Conservation (phyloP, 139 green algal genomes). For the Chlorella sp. region DNA sequence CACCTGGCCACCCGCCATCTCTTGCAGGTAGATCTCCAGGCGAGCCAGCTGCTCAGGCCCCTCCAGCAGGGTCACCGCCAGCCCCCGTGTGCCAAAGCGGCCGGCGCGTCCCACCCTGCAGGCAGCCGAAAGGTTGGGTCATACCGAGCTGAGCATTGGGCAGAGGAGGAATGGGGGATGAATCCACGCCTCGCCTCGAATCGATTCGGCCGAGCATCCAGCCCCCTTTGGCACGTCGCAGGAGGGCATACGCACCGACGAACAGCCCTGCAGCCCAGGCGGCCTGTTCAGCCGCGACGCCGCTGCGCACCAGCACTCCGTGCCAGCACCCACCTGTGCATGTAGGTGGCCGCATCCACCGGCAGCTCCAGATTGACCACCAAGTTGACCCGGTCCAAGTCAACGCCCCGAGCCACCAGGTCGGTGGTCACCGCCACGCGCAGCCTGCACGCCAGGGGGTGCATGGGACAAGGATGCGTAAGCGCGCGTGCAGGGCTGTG, state of each 20-base stretch:
- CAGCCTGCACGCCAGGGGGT: neutral
- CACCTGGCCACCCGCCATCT: constrained; percentile 19
- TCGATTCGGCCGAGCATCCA: no score
- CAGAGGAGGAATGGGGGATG: no score
- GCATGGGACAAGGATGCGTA: neutral
- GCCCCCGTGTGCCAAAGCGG: constrained; percentile 77
- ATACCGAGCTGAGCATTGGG: no score
- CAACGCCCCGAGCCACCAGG: constrained; percentile 80
- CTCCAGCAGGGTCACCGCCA: constrained; percentile 66
- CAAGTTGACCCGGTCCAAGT: constrained; percentile 84
- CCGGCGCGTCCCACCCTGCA: constrained; percentile 76
- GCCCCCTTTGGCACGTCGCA: no score
- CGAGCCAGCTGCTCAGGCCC: neutral
- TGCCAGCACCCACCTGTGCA: constrained; percentile 44
- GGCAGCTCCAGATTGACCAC: constrained; percentile 85
- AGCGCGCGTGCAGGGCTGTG: neutral
- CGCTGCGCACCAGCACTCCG: no score
- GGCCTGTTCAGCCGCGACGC: no score
- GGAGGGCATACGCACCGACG: no score
- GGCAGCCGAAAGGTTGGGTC: no score
- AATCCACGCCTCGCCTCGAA: no score
- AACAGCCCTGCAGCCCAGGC: no score
- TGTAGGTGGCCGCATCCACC: constrained; percentile 52
- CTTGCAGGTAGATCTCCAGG: constrained; percentile 18
- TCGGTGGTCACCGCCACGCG: constrained; percentile 84